Evolutionary conservation across 768 basidiomycete species (phyloP).

Genomic region (Mycena latifolia): DNA sequence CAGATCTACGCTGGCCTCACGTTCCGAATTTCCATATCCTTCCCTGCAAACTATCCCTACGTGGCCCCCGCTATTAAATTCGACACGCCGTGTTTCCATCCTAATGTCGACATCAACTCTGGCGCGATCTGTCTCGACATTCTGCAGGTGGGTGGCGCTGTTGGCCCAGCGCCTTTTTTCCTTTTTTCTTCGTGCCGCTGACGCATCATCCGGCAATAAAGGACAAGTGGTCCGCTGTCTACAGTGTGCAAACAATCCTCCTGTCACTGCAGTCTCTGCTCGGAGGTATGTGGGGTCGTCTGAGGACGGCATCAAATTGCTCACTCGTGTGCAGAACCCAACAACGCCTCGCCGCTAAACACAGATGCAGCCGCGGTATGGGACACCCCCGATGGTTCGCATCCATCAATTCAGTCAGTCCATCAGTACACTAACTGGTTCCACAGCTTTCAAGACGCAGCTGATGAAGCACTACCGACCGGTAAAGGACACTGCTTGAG

Average conservation of each 20-base stretch:
- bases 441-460: slow-evolving; percentile 76
- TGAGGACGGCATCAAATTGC: neutral
- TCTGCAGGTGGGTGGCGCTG: slow-evolving; percentile 67
- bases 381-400: slow-evolving; percentile 75
- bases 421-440: slow-evolving; percentile 12
- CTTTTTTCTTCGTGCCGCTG: neutral
- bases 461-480: slow-evolving; percentile 81
- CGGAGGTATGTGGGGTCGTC: slow-evolving; percentile 67
- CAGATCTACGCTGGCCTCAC: slow-evolving; percentile 79
- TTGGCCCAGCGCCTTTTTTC: too few relatives aligned
- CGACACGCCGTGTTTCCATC: slow-evolving; percentile 91
- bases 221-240: slow-evolving; percentile 96
- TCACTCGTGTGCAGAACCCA: slow-evolving; percentile 72
- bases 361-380: slow-evolving; percentile 88
- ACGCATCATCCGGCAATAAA: slow-evolving; percentile 42
- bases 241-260: slow-evolving; percentile 91
- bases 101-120: slow-evolving; percentile 85
- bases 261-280: slow-evolving; percentile 89
- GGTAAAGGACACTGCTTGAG: slow-evolving; percentile 50
- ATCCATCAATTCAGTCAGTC: slow-evolving; percentile 9
- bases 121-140: slow-evolving; percentile 92
- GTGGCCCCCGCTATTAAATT: slow-evolving; percentile 88
- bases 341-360: slow-evolving; percentile 93
- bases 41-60: slow-evolving; percentile 92
- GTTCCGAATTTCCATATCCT: slow-evolving; percentile 87